Evolutionary conservation across 768 basidiomycete species (phyloP), one percentile per base, ranked within the genome.

Genomic region (Lentinula edodes): DNA sequence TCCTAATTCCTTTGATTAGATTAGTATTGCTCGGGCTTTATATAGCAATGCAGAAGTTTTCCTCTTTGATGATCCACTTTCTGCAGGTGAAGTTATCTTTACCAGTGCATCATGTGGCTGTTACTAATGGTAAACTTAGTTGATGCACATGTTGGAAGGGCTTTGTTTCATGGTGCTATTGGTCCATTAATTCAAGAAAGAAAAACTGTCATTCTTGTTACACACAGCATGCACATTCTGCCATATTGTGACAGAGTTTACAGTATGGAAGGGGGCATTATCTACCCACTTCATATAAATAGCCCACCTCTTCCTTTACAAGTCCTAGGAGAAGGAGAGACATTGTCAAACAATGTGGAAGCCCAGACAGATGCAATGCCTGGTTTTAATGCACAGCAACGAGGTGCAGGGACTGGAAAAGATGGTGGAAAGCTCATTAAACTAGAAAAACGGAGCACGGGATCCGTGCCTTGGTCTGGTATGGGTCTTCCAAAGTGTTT

Each of bases 71-170:
- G 87, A 87, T 67, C 85, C 86, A 0, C 75, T 87, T 8, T 86
- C 85, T 57, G 86, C 86, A 15, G 85, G 83, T 83, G 43, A 36
- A 13, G 20, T 28, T 2, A 28, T 28, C 28, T 28, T 28, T 32
- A 34, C 16, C 15, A 35, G 20, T 39, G 7, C n/a, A 5, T n/a
- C 2, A 15, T 38, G 23, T 3, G 39, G 34, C 15, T 43, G 4
- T 16, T 13, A 15, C 13, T 43, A 43, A 13, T 6, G 6, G 15
- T n/a, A n/a, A 43, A 35, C 10, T 16, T 52, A 85, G 86, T 90
- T 55, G 89, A 90, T 67, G 87, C 88, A 0, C 88, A 91, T 66
- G 89, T 91, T 57, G 88, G 87, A 0, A 83, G 83, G 66, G 76
- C 83, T 7, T 76, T 91, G 1, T 90, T 91, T 69, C 77, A 83